phyloP scores from a whole-genome alignment of 495 filamentous ascomycete species.

The Aspergillus nidulans region DNA sequence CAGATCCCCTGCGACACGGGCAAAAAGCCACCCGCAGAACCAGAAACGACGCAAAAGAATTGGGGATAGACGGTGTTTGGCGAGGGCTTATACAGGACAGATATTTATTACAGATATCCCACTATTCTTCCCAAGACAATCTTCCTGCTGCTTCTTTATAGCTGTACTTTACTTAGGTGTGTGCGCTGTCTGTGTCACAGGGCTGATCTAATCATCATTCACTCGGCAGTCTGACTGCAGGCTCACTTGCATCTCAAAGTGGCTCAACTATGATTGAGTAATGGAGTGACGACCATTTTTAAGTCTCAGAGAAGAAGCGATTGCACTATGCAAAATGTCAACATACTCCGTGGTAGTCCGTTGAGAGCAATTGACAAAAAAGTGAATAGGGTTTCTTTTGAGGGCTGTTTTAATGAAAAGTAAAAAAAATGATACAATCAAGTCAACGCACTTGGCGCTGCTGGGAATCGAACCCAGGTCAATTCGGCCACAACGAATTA shows the following conservation, averaged over 20 bases:
- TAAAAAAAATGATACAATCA: constrained; percentile 4
- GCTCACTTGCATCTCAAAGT: background rate
- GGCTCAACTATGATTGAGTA: background rate
- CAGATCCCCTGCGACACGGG: background rate
- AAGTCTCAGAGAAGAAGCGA: background rate
- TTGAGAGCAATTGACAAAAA: background rate
- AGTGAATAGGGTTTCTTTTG: background rate
- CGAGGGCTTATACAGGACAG: constrained; percentile 1
- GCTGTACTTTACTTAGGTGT: background rate
- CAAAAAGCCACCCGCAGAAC: background rate
- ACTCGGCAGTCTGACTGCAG: constrained; percentile 2
- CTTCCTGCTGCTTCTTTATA: background rate
- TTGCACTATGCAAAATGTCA: too few species aligned
- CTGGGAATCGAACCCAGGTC: constrained; percentile 44
- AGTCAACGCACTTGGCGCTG: constrained; percentile 27
- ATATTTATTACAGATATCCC: constrained; percentile 12
- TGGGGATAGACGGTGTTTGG: constrained; percentile 7
- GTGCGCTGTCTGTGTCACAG: constrained; percentile 1
- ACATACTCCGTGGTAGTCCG: too few species aligned
- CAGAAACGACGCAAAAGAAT: background rate
- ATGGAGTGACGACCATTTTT: background rate
- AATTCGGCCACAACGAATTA: constrained; percentile 31
- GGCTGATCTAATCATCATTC: background rate
- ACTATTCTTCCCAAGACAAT: constrained; percentile 7
- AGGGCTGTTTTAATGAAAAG: too few species aligned